Evolutionary conservation across 164 flowering plant species (phyloP), one percentile per base, ranked within the genome.

Genomic region (grape (Vitis vinifera)): DNA sequence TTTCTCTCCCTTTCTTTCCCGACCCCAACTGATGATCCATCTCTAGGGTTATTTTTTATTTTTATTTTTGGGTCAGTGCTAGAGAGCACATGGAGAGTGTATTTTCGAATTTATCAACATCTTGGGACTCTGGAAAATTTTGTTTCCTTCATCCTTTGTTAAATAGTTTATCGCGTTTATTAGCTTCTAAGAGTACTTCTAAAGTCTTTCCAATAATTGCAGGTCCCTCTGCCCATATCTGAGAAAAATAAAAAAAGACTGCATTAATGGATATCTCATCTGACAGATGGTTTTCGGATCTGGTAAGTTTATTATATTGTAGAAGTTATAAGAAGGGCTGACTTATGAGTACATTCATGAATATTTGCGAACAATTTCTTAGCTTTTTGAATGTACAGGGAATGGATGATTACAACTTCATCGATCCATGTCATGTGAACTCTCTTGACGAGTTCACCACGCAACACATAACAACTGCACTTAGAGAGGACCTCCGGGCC

Each of bases 241-340:
- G 10, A 19, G 53, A 12, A 14, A 31, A 62, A 13, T 14, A 15
- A 3, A 9, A 17, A 23, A 0, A 59, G 10, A 11, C 62, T 10
- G 8, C 8, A 53, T 23, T 14, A 50, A 79, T 79, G 79, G 79
- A 79, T 10, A n/a, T 59, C 9, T 31, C 67, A 58, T 66, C 78
- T 1, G 69, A 69, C n/a, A 69, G 37, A 66, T 79, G 82, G 79
- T 70, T 75, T n/a, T 67, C 82, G 2, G 79, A 79, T 12, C 19
- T 69, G 72, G 77, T 79, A 70, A 68, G 75, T 11, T 1, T n/a
- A 51, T 9, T 50, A 14, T 48, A 11, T 27, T 13, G 3, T 23
- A 23, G 27, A 23, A 23, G 27, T 23, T 23, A 23, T 23, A 23
- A 23, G 27, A 23, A 23, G 27, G 27, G 27, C 27, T 23, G 0